phyloP scores from a whole-genome alignment of 2,329 filamentous ascomycete species.

The Hypoxylon sp. region DNA sequence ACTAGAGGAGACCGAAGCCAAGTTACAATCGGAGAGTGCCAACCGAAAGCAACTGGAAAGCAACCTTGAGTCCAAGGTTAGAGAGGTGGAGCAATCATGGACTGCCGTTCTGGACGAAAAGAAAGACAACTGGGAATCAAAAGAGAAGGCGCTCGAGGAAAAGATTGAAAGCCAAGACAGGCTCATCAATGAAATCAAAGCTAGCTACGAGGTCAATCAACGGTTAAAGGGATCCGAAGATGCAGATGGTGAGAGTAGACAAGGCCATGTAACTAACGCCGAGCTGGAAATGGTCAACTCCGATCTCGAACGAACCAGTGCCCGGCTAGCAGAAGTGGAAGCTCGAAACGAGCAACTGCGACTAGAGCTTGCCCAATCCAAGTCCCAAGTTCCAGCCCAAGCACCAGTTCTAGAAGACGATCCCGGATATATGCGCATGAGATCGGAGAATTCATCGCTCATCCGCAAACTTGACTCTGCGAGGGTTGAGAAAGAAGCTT shows the following conservation, averaged over 20 bases:
- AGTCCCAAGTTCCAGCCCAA: conserved; percentile 74
- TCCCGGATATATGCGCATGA: conserved; percentile 84
- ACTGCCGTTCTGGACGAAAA: conserved; percentile 90
- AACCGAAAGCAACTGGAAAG: conserved; percentile 79
- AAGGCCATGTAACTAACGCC: conserved; percentile 78
- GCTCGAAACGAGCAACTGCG: conserved; percentile 93
- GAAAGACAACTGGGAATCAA: conserved; percentile 94
- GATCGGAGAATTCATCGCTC: conserved; percentile 92
- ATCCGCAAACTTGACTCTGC: conserved; percentile 86
- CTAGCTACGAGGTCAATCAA: conserved; percentile 95
- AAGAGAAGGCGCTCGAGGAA: conserved; percentile 89
- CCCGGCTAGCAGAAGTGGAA: conserved; percentile 88
- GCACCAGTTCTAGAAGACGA: conserved; percentile 81
- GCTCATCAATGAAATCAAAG: conserved; percentile 91
- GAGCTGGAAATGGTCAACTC: conserved; percentile 94
- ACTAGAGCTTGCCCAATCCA: conserved; percentile 87
- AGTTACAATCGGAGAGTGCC: conserved; percentile 79
- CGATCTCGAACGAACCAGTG: conserved; percentile 88
- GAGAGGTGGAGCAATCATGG: conserved; percentile 92
- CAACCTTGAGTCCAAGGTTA: conserved; percentile 79
- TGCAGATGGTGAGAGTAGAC: conserved; percentile 62
- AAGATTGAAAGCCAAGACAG: conserved; percentile 95
- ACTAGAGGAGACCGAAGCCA: conserved; percentile 82
- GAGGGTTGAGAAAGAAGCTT: conserved; percentile 82
- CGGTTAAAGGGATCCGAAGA: conserved; percentile 79